Conservation (phyloP, 352 stramenopile species). For the Sclerospora graminicola region DNA sequence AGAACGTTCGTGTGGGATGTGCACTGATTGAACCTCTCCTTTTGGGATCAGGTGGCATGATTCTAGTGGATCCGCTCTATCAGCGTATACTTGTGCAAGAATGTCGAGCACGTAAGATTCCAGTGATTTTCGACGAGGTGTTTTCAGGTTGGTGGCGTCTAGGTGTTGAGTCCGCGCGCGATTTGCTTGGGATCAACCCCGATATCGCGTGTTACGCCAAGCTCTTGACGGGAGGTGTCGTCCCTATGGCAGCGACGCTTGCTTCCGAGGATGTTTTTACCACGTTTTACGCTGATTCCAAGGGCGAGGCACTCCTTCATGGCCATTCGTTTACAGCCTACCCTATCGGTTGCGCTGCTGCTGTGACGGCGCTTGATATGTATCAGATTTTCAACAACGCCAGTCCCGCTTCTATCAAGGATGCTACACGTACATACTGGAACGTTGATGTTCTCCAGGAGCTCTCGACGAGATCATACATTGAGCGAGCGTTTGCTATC, state of each 20-base stretch:
- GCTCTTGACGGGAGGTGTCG: conserved; percentile 83
- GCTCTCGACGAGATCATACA: conserved; percentile 38
- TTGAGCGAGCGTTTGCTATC: conserved; percentile 62
- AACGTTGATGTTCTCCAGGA: conserved; percentile 28
- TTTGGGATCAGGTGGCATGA: conserved; percentile 83
- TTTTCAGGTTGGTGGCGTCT: conserved; percentile 88
- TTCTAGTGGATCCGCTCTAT: conserved; percentile 88
- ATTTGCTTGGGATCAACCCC: conserved; percentile 77
- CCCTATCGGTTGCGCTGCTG: conserved; percentile 82
- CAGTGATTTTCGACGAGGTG: conserved; percentile 89
- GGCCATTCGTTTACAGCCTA: conserved; percentile 90
- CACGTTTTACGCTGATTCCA: conserved; percentile 83
- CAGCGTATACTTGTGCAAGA: conserved; percentile 83
- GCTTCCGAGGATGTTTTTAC: conserved; percentile 83
- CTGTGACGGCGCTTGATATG: conserved; percentile 83
- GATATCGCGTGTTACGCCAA: conserved; percentile 90
- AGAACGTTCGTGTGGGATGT: conserved; percentile 51
- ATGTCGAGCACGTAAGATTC: conserved; percentile 63
- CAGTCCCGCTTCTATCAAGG: conserved; percentile 4
- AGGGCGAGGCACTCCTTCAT: conserved; percentile 83
- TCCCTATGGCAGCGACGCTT: conserved; percentile 82
- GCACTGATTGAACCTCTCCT: conserved; percentile 87
- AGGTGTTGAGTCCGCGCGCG: conserved; percentile 72
- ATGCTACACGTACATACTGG: conserved; percentile 48
- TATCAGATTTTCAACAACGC: conserved; percentile 57